Percentiles rank a stretch among this genome's conserved stretches.
Evolutionary conservation across 1,139 yeast genomes (phyloP).

Genomic region (Yamadazyma triangularis): DNA sequence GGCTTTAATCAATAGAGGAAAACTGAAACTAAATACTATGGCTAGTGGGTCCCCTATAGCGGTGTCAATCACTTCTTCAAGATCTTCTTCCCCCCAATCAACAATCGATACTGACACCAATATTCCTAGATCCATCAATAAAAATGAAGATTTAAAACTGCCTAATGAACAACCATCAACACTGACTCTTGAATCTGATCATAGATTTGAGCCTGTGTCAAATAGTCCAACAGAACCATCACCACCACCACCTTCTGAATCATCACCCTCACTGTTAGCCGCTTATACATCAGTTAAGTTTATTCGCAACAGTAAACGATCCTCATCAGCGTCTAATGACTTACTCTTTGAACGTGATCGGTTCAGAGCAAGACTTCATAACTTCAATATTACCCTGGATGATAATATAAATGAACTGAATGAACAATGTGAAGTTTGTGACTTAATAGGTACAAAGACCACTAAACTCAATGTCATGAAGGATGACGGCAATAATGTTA

Average conservation of each 20-base stretch:
- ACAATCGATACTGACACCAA: background rate
- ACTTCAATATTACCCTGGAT: constrained; percentile 19
- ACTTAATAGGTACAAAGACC: constrained; percentile 34
- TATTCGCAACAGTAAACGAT: constrained; percentile 22
- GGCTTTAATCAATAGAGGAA: no score
- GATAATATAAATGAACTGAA: constrained; percentile 3
- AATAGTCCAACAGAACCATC: background rate
- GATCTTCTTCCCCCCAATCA: background rate
- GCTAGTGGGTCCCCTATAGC: background rate
- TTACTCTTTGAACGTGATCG: constrained; percentile 40
- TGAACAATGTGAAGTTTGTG: constrained; percentile 33
- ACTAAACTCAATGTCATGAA: constrained; percentile 26
- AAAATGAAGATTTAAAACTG: background rate
- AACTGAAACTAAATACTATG: no score
- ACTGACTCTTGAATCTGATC: no score
- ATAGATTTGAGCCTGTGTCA: background rate
- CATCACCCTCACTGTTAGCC: no score
- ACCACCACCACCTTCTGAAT: background rate
- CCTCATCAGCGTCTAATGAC: constrained; percentile 42
- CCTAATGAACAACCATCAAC: no score
- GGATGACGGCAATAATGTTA: no score
- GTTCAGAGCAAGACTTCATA: constrained; percentile 37
- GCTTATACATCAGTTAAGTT: no score
- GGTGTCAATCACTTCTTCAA: background rate
- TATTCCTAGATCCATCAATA: constrained; percentile 1